Conservation (phyloP, 164 flowering plant species). For the Magnolia sinica region DNA sequence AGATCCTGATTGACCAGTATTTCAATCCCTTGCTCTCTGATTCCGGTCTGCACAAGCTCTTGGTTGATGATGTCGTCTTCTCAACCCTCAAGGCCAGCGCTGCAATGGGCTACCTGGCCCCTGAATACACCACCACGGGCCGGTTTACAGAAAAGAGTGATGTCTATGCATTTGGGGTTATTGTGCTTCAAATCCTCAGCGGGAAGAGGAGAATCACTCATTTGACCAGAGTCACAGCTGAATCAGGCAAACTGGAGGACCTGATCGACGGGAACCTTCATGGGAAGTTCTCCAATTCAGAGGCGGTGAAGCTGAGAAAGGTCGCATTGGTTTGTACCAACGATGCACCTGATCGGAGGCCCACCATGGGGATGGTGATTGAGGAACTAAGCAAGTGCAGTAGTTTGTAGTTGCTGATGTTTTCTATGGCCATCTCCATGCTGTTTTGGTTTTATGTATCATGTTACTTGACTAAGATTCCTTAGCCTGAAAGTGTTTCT, state of each 20-base stretch:
- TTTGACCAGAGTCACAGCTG: conserved; percentile 43
- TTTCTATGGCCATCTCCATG: background rate
- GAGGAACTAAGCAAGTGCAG: conserved; percentile 40
- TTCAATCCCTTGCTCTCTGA: conserved; percentile 69
- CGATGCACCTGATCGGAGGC: conserved; percentile 63
- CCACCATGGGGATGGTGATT: conserved; percentile 54
- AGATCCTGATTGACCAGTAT: conserved; percentile 64
- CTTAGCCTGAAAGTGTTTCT: background rate
- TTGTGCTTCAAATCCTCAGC: conserved; percentile 66
- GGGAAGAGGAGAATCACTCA: conserved; percentile 56
- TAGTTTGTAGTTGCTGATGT: background rate
- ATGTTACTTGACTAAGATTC: background rate
- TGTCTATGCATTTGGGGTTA: conserved; percentile 82
- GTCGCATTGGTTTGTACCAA: conserved; percentile 69
- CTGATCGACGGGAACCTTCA: conserved; percentile 65
- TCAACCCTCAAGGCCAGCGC: conserved; percentile 85
- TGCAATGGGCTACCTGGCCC: conserved; percentile 97
- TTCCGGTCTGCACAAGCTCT: conserved; percentile 78
- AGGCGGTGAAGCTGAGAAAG: conserved; percentile 57
- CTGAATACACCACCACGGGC: conserved; percentile 87
- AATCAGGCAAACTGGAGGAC: conserved; percentile 47
- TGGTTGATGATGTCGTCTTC: conserved; percentile 85
- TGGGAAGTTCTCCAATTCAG: conserved; percentile 58
- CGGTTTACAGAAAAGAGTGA: conserved; percentile 88
- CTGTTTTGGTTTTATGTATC: background rate